phyloP scores from a whole-genome alignment of 139 green algal species.

The Diplosphaera chodatii region DNA sequence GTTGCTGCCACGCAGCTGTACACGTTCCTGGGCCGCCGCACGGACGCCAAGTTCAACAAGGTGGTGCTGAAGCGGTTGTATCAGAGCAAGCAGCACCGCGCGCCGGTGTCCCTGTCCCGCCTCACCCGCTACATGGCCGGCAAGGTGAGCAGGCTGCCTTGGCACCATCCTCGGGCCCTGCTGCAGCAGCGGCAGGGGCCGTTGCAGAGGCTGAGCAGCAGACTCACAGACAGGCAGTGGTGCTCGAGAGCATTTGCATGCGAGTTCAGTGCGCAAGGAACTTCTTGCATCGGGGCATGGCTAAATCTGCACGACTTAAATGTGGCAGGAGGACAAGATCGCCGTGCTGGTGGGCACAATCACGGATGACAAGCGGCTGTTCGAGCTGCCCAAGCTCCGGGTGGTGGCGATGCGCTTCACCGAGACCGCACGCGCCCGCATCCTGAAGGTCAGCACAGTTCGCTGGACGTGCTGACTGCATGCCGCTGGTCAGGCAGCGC shows the following conservation, averaged over 20 bases:
- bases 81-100: conserved; percentile 90
- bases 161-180: too few relatives aligned
- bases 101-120: conserved; percentile 92
- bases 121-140: conserved; percentile 85
- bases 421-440: conserved; percentile 93
- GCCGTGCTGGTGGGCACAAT: conserved; percentile 90
- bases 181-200: too few relatives aligned
- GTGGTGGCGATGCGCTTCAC: conserved; percentile 92
- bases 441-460: conserved; percentile 71
- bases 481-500: too few relatives aligned
- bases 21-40: conserved; percentile 91
- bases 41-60: conserved; percentile 95
- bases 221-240: too few relatives aligned
- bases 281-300: not conserved
- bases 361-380: conserved; percentile 91
- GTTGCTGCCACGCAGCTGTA: conserved; percentile 79
- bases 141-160: conserved; percentile 61
- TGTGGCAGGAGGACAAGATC: conserved; percentile 72
- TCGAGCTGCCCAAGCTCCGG: conserved; percentile 86
- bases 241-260: not conserved
- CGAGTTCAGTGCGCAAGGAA: too few relatives aligned
- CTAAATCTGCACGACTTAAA: not conserved
- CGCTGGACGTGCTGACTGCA: too few relatives aligned
- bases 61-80: conserved; percentile 96
- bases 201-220: too few relatives aligned